Percentiles rank a stretch among this genome's conserved stretches.
Evolutionary conservation across 345 rosid genomes (phyloP).

Genomic region (Salix caprea): DNA sequence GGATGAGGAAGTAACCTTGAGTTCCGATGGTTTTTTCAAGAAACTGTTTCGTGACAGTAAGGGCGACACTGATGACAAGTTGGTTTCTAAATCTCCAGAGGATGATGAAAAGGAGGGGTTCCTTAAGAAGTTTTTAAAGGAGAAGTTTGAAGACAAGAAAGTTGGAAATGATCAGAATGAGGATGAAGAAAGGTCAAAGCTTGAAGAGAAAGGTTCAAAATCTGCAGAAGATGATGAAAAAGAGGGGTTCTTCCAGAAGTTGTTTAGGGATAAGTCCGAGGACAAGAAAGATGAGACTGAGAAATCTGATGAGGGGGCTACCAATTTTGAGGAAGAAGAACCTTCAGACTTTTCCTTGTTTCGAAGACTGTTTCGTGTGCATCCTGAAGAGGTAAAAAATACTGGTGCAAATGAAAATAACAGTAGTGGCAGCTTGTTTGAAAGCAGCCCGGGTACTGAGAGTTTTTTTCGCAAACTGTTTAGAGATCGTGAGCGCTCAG

Average conservation of each 20-base stretch:
- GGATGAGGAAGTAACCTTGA: slow-evolving; percentile 57
- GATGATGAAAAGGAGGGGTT: slow-evolving; percentile 87
- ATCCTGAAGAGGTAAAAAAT: slow-evolving; percentile 77
- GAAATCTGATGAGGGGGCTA: slow-evolving; percentile 48
- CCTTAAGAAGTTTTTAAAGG: slow-evolving; percentile 76
- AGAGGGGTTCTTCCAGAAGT: slow-evolving; percentile 83
- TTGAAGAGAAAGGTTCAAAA: slow-evolving; percentile 53
- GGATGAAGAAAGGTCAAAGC: slow-evolving; percentile 31
- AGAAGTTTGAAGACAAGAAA: slow-evolving; percentile 74
- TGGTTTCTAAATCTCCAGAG: slow-evolving; percentile 50
- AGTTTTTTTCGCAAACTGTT: slow-evolving; percentile 94
- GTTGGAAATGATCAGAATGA: slow-evolving; percentile 46
- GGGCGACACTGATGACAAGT: slow-evolving; percentile 47
- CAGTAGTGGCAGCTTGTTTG: slow-evolving; percentile 48
- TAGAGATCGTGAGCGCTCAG: slow-evolving; percentile 88
- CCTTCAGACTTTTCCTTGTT: slow-evolving; percentile 77
- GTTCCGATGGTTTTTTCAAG: slow-evolving; percentile 82
- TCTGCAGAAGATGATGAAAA: slow-evolving; percentile 76
- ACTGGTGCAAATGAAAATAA: slow-evolving; percentile 50
- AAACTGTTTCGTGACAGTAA: slow-evolving; percentile 61
- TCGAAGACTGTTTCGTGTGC: slow-evolving; percentile 81
- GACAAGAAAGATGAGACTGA: slow-evolving; percentile 74
- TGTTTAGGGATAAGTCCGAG: slow-evolving; percentile 77
- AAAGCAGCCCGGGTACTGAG: slow-evolving; percentile 95
- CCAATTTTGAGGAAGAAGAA: slow-evolving; percentile 67